A percentile compares a stretch with the other conserved stretches of the same genome.
These are phyloP conservation scores for Penicillium coprophilum DNA, from an alignment of 495 filamentous ascomycete genomes.

Conservation along the genomic window DNA sequence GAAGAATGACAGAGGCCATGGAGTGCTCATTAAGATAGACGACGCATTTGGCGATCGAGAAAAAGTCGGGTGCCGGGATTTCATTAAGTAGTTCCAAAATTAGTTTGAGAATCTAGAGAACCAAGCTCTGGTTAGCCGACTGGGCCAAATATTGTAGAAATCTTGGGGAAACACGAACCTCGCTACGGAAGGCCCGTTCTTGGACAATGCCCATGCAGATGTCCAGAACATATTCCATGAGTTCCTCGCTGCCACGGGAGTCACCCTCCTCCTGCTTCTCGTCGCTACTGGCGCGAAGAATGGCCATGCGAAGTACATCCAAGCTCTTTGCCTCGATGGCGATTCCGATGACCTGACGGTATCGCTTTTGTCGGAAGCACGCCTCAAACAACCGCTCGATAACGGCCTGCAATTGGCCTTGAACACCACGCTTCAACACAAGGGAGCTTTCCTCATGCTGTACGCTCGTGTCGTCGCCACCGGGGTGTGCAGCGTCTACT, in stretches of 20 bases:
- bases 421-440: conserved; percentile 55
- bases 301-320: conserved; percentile 82
- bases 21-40: conserved; percentile 92
- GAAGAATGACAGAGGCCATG: conserved; percentile 85
- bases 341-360: conserved; percentile 97
- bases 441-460: conserved; percentile 55
- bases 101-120: conserved; percentile 72
- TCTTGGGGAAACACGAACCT: conserved; percentile 48
- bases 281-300: conserved; percentile 77
- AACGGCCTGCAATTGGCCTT: conserved; percentile 72
- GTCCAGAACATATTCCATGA: conserved; percentile 93
- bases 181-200: conserved; percentile 80
- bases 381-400: conserved; percentile 89
- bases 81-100: conserved; percentile 87
- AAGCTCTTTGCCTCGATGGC: conserved; percentile 94
- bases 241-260: conserved; percentile 73
- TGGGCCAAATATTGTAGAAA: conserved; percentile 1
- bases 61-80: conserved; percentile 89
- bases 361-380: conserved; percentile 82
- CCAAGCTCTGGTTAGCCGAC: conserved; percentile 22
- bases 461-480: conserved; percentile 52
- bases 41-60: conserved; percentile 96
- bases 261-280: conserved; percentile 65
- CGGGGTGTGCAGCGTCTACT: conserved; percentile 54
- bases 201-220: conserved; percentile 99